Evolutionary conservation across 2,329 filamentous ascomycete species (phyloP).

Genomic region (Xylariaceae sp.): DNA sequence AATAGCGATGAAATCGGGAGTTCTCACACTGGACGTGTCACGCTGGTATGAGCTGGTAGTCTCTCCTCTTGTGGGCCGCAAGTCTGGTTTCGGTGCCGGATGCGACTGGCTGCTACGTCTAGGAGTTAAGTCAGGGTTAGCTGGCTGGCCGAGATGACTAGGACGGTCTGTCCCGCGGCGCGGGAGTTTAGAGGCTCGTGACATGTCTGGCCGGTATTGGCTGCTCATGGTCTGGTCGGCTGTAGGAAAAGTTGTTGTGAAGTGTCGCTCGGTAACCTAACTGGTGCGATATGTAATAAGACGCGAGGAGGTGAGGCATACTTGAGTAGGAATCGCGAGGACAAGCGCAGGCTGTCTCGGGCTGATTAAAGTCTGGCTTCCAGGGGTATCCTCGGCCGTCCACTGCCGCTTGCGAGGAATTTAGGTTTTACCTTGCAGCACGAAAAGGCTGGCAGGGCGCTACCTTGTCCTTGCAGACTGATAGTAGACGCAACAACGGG

Average conservation of each 20-base stretch:
- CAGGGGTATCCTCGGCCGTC: slow-evolving; percentile 14
- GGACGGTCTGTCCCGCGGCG: slow-evolving; percentile 13
- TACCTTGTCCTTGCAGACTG: too few species aligned
- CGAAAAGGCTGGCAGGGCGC: too few species aligned
- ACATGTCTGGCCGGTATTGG: slow-evolving; percentile 7
- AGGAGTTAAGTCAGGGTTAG: slow-evolving; percentile 16
- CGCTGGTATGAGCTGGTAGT: slow-evolving; percentile 11
- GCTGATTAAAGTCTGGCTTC: slow-evolving; percentile 17
- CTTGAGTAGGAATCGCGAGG: slow-evolving; percentile 18
- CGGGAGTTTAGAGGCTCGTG: slow-evolving; percentile 18
- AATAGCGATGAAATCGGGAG: not conserved
- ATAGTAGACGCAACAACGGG: too few species aligned
- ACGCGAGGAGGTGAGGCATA: slow-evolving; percentile 17
- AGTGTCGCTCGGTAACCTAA: too few species aligned
- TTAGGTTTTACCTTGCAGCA: too few species aligned
- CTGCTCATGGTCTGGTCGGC: slow-evolving; percentile 11
- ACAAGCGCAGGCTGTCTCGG: slow-evolving; percentile 8
- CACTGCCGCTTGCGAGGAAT: too few species aligned
- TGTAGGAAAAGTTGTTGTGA: slow-evolving; percentile 1
- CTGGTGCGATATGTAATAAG: not conserved
- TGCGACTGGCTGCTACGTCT: slow-evolving; percentile 16
- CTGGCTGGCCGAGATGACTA: slow-evolving; percentile 6
- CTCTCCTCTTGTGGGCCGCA: slow-evolving; percentile 5
- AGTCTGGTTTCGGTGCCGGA: slow-evolving; percentile 4
- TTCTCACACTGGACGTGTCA: slow-evolving; percentile 18